phyloP scores from a whole-genome alignment of 306 rosid genomes.

The Delonix regia region DNA sequence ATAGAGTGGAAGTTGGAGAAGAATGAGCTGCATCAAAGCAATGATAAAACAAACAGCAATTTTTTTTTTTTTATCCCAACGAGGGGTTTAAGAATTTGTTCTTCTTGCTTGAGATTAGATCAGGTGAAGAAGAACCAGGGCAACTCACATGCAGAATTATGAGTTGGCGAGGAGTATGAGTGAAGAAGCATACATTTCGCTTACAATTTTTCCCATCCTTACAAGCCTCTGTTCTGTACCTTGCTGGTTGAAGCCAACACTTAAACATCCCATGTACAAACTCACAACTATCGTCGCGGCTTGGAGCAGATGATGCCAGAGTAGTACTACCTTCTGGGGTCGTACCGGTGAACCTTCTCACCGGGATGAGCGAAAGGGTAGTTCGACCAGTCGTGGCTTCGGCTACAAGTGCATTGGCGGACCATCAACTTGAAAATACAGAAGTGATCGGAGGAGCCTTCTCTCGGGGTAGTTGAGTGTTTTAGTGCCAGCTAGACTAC shows the following conservation, averaged over 20 bases:
- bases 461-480: too few relatives aligned
- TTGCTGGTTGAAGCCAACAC: conserved; percentile 89
- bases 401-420: conserved; percentile 79
- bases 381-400: conserved; percentile 98
- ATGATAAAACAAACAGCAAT: conserved; percentile 57
- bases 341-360: conserved; percentile 85
- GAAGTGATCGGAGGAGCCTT: conserved; percentile 77
- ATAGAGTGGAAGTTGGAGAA: conserved; percentile 83
- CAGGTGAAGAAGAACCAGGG: conserved; percentile 33
- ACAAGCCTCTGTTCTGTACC: conserved; percentile 93
- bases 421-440: conserved; percentile 92
- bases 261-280: conserved; percentile 89
- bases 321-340: conserved; percentile 71
- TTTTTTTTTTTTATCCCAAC: conserved; percentile 36
- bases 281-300: conserved; percentile 77
- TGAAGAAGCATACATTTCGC: conserved; percentile 88
- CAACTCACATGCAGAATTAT: conserved; percentile 56
- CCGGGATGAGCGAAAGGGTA: conserved; percentile 91
- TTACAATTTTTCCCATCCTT: conserved; percentile 88
- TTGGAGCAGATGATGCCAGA: conserved; percentile 76
- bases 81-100: conserved; percentile 33
- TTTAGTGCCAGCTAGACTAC: too few relatives aligned
- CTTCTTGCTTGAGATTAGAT: conserved; percentile 37
- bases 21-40: conserved; percentile 24
- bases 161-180: conserved; percentile 78